A percentile compares a stretch with the other conserved stretches of the same genome.
Conservation (phyloP, 208 protist genomes). For the Trypanosoma rangeli region DNA sequence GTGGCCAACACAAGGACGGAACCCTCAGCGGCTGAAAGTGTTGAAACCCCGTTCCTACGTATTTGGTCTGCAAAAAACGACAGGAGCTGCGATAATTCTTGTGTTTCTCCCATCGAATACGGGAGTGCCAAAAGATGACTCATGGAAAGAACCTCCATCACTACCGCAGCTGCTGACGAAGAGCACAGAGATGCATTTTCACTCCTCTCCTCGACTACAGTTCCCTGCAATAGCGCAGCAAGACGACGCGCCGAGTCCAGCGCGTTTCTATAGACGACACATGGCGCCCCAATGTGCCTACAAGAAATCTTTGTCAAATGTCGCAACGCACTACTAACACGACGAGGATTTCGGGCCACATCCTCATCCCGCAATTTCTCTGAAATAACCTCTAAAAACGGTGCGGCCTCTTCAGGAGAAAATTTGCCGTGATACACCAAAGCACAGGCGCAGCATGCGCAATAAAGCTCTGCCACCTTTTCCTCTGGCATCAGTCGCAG, state of each 20-base stretch:
- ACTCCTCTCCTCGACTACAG: background rate
- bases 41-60: background rate
- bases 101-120: background rate
- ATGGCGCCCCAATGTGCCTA: conserved; percentile 4
- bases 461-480: conserved; percentile 26
- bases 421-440: conserved; percentile 25
- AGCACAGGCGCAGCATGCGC: conserved; percentile 25
- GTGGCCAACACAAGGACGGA: background rate
- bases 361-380: conserved; percentile 15
- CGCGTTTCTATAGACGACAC: conserved; percentile 7
- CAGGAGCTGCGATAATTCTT: background rate
- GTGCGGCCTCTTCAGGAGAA: conserved; percentile 10
- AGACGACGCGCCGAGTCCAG: background rate
- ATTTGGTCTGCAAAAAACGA: background rate
- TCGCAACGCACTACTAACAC: conserved; percentile 24
- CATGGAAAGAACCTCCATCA: conserved; percentile 8
- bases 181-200: background rate
- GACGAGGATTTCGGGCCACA: conserved; percentile 20
- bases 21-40: conserved; percentile 2
- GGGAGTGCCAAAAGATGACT: background rate
- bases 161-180: background rate
- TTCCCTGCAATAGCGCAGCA: background rate
- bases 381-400: conserved; percentile 15
- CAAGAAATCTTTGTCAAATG: conserved; percentile 19
- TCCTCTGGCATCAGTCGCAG: conserved; percentile 26